These are phyloP conservation scores for Asparagopsis taxiformis DNA, from an alignment of 31 red algal species.

Conservation along the genomic window DNA sequence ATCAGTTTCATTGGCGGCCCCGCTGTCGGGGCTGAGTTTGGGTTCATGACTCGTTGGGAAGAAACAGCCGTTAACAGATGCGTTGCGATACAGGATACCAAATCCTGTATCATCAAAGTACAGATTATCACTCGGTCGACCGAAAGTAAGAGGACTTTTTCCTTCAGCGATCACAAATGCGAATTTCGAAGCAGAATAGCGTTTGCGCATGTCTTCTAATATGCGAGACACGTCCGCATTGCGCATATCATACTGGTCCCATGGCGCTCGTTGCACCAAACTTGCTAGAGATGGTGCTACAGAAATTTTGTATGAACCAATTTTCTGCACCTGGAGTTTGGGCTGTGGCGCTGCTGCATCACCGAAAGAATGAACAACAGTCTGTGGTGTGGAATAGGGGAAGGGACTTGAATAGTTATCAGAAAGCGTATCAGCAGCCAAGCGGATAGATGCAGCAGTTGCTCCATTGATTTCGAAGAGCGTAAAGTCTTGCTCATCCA, in stretches of 20 bases:
- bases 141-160: background rate
- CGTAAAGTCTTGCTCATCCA: slow-evolving; percentile 16
- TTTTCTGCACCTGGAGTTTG: background rate
- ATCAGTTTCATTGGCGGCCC: background rate
- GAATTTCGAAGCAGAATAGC: background rate
- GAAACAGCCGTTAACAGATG: slow-evolving; percentile 5
- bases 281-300: slow-evolving; percentile 19
- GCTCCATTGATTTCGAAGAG: background rate
- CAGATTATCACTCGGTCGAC: background rate
- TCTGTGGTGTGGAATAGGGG: background rate
- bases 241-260: slow-evolving; percentile 12
- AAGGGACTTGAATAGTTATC: background rate
- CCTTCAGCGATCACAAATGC: slow-evolving; percentile 33
- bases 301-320: slow-evolving; percentile 12
- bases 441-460: background rate
- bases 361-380: background rate
- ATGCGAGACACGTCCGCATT: background rate
- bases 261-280: slow-evolving; percentile 18
- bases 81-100: slow-evolving; percentile 24
- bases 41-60: slow-evolving; percentile 40
- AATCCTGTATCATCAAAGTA: slow-evolving; percentile 14
- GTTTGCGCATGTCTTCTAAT: slow-evolving; percentile 5
- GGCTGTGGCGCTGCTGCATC: background rate
- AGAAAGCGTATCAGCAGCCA: background rate
- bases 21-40: background rate